Evolutionary conservation across 805 yeast genomes (phyloP), one percentile per base, ranked within the genome.

Genomic region (Pichia thaimueangensis): DNA sequence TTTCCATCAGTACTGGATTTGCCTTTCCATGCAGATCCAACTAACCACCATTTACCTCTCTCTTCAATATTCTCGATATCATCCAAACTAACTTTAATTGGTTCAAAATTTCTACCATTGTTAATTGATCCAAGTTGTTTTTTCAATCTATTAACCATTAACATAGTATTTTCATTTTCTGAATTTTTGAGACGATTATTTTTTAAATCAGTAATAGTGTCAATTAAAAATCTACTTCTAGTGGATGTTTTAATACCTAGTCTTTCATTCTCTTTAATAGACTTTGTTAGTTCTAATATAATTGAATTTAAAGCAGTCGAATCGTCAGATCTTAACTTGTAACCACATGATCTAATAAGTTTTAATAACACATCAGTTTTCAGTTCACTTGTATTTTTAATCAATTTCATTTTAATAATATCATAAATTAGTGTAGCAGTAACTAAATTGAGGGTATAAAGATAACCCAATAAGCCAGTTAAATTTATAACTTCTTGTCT

Each of bases 1-100:
- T 11, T 15, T 13, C 2, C 7, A 6, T 45, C 53, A 21, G 27
- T 44, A 3, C n/a, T n/a, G n/a, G n/a, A n/a, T n/a, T n/a, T n/a
- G n/a, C 96, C 96, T 55, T 79, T 86, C 96, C 97, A 93, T 0
- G 98, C 96, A 1, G 97, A 86, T 38, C 99, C 99, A 24, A 93
- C 91, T 25, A 93, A 69, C 99, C 99, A 93, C 99, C 99, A 93
- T 63, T 91, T 93, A 44, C 99, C 99, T 50, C 79, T 78, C 1
- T 82, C 76, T 12, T 82, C 85, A 20, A 86, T 72, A 47, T 76
- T 78, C 37, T 75, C 78, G 44, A 93, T 87, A 64, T 93, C 99
- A 35, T 78, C 80, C 17, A 91, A 66, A 3, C 86, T 67, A 0
- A 93, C 97, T 51, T 85, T 87, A 21, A 93, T 70, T 2, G 98